Conservation (phyloP, 2,329 filamentous ascomycete species). For the Oidium heveae region DNA sequence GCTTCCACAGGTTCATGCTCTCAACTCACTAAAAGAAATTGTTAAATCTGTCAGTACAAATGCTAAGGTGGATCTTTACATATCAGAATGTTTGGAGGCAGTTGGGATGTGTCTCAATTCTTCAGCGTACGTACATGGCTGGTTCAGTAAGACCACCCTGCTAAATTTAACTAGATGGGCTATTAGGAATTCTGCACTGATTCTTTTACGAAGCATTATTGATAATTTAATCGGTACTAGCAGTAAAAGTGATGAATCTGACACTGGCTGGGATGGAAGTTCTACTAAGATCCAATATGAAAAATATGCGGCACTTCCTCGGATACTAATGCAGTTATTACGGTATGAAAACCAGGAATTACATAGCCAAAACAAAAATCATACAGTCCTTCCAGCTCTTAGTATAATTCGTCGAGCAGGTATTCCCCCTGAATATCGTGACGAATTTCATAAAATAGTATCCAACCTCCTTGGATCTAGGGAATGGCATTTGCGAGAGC, state of each 20-base stretch:
- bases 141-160: neutral
- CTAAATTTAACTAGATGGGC: constrained; percentile 38
- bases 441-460: constrained; percentile 31
- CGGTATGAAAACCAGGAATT: constrained; percentile 11
- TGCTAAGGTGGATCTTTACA: constrained; percentile 44
- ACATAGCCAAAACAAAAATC: constrained; percentile 10
- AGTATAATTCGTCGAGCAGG: constrained; percentile 53
- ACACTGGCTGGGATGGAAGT: constrained; percentile 36
- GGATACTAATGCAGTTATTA: constrained; percentile 37
- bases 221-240: constrained; percentile 54
- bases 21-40: constrained; percentile 82
- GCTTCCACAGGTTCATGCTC: constrained; percentile 75
- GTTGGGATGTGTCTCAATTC: constrained; percentile 59
- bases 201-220: constrained; percentile 68
- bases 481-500: constrained; percentile 62
- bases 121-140: constrained; percentile 31
- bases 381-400: constrained; percentile 52
- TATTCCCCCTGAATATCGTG: constrained; percentile 30
- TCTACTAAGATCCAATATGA: constrained; percentile 42
- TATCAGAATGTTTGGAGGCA: constrained; percentile 52
- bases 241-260: constrained; percentile 39
- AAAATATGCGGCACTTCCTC: constrained; percentile 38
- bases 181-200: constrained; percentile 75
- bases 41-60: constrained; percentile 64
- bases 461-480: constrained; percentile 37